phyloP scores from a whole-genome alignment of 2,329 filamentous ascomycete genomes.

The Macrophomina tecta region DNA sequence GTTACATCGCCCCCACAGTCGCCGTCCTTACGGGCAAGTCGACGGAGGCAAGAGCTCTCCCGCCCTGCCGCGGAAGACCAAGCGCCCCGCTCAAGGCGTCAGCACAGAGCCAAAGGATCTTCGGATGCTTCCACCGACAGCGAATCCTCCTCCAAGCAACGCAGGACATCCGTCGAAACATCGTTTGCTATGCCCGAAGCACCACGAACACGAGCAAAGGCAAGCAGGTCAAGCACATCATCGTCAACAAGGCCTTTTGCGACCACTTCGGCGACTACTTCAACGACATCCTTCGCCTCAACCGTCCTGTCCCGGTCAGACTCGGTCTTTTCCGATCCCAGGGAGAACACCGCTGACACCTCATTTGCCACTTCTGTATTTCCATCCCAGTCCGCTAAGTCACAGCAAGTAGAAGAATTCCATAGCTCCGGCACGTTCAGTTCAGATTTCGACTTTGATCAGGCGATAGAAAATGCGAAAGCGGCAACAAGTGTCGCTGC shows the following conservation, averaged over 20 bases:
- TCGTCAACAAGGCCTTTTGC: not conserved
- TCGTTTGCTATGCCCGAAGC: slow-evolving; percentile 1
- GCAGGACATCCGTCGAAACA: not conserved
- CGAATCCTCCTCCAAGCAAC: not conserved
- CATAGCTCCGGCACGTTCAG: slow-evolving; percentile 14
- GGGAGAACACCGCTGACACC: slow-evolving; percentile 5
- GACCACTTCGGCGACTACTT: not conserved
- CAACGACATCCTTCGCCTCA: not conserved
- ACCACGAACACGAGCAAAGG: not conserved
- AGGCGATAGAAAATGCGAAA: not conserved
- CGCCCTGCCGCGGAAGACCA: not conserved
- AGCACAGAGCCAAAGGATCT: not conserved
- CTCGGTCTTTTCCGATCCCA: not conserved
- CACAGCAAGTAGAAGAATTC: not conserved
- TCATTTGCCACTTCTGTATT: slow-evolving; percentile 9
- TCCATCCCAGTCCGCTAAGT: not conserved
- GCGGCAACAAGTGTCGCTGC: not conserved
- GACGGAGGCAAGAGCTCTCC: not conserved
- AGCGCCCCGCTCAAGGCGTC: not conserved
- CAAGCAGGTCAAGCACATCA: not conserved
- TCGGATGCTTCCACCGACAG: not conserved
- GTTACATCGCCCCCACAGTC: not conserved
- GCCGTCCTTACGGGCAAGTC: not conserved
- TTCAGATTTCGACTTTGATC: not conserved
- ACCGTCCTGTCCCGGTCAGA: not conserved